A percentile compares a stretch with the other conserved stretches of the same genome.
Conservation (phyloP, 2,329 filamentous ascomycete genomes). For the Xylaria sp. region DNA sequence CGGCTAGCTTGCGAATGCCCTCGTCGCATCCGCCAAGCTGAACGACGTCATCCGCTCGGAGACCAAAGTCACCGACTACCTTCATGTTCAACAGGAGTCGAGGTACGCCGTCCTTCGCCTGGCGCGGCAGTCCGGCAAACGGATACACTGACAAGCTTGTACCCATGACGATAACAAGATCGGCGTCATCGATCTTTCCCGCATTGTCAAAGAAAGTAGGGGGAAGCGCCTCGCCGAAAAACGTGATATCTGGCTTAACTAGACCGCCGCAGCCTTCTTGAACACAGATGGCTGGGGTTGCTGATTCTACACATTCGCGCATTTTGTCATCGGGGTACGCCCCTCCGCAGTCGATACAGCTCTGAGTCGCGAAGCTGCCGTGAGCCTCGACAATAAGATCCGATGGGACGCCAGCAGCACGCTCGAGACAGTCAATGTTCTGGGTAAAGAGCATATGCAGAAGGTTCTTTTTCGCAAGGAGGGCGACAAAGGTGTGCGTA, state of each 20-base stretch:
- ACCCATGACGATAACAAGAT: constrained; percentile 79
- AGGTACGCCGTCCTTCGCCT: constrained; percentile 58
- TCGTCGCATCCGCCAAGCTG: constrained; percentile 77
- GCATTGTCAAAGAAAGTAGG: constrained; percentile 54
- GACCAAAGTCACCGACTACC: constrained; percentile 71
- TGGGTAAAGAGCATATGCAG: constrained; percentile 89
- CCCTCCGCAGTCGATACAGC: constrained; percentile 81
- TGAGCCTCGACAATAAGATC: constrained; percentile 89
- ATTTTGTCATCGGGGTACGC: constrained; percentile 70
- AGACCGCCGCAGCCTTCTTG: constrained; percentile 62
- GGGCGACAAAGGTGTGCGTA: constrained; percentile 79
- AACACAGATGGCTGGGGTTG: constrained; percentile 65
- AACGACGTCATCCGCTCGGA: constrained; percentile 75
- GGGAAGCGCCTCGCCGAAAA: constrained; percentile 69
- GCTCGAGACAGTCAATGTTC: constrained; percentile 94
- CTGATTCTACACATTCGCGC: constrained; percentile 60
- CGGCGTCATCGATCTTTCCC: constrained; percentile 54
- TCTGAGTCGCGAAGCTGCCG: constrained; percentile 86
- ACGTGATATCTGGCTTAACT: constrained; percentile 92
- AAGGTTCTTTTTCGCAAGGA: constrained; percentile 73
- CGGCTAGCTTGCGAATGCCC: constrained; percentile 72
- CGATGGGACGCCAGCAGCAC: constrained; percentile 73
- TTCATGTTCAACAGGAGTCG: constrained; percentile 86
- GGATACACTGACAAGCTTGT: constrained; percentile 85
- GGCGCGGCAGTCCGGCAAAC: constrained; percentile 72